Conservation (phyloP, 2,329 filamentous ascomycete species). For the Botrytis byssoidea region DNA sequence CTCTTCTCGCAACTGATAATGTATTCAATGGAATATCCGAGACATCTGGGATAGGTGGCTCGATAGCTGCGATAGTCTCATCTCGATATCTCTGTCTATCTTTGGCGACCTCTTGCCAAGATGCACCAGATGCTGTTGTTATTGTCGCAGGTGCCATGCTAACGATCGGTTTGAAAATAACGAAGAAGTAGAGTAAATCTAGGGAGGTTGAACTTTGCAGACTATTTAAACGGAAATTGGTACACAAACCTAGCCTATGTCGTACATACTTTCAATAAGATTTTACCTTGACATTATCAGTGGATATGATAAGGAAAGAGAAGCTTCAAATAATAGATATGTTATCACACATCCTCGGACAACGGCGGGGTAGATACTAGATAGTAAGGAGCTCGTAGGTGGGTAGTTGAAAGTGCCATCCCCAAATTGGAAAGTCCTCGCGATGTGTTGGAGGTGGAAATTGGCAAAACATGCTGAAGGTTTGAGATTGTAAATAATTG, state of each 20-base stretch:
- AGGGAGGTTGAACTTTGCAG: not conserved
- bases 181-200: not conserved
- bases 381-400: not conserved
- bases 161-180: not conserved
- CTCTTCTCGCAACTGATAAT: constrained; percentile 45
- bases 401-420: not conserved
- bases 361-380: not conserved
- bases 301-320: constrained; percentile 4
- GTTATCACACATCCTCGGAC: not conserved
- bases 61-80: constrained; percentile 44
- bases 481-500: constrained; percentile 2
- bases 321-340: constrained; percentile 1
- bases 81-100: constrained; percentile 48
- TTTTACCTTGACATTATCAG: not conserved
- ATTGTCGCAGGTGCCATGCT: constrained; percentile 34
- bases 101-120: constrained; percentile 49
- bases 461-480: not conserved
- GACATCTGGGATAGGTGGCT: constrained; percentile 43
- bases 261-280: not conserved
- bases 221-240: constrained; percentile 3
- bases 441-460: not conserved
- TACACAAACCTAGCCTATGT: not conserved
- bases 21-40: constrained; percentile 46
- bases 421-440: constrained; percentile 16
- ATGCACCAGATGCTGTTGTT: constrained; percentile 37